Percentiles rank a stretch among this genome's conserved stretches.
These are phyloP conservation scores for Ogataea haglerorum DNA, from an alignment of 805 yeast genomes.

Conservation along the genomic window DNA sequence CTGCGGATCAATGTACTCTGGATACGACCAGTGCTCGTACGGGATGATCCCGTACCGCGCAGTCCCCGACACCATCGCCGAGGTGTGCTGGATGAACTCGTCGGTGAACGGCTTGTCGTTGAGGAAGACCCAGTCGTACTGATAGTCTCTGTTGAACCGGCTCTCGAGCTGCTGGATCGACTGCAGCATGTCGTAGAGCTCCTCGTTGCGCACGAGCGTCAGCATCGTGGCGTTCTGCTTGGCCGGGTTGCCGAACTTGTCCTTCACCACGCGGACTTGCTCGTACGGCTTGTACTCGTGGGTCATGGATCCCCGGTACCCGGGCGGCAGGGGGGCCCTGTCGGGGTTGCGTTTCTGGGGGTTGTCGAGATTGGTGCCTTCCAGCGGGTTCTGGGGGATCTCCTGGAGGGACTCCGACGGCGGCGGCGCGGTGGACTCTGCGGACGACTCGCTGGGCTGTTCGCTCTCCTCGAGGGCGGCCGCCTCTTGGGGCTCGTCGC, in stretches of 20 bases:
- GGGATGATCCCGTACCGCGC: constrained; percentile 48
- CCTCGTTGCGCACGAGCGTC: constrained; percentile 42
- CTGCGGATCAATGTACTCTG: constrained; percentile 41
- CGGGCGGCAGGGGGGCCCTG: constrained; percentile 24
- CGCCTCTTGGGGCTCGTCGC: background rate
- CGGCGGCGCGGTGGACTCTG: background rate
- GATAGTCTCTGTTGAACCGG: constrained; percentile 36
- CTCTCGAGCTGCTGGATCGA: constrained; percentile 40
- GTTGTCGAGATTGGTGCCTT: constrained; percentile 22
- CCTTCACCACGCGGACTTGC: constrained; percentile 21
- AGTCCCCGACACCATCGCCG: constrained; percentile 41
- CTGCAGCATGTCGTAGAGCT: constrained; percentile 37
- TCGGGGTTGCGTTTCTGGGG: constrained; percentile 17
- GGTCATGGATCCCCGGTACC: constrained; percentile 22
- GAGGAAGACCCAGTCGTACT: constrained; percentile 46
- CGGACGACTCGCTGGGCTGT: background rate
- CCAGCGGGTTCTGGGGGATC: constrained; percentile 12
- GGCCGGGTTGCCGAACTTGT: constrained; percentile 12
- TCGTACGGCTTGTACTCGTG: constrained; percentile 23
- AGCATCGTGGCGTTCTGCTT: constrained; percentile 61
- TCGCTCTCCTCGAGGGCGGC: background rate
- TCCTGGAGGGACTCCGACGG: constrained; percentile 1
- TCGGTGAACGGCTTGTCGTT: constrained; percentile 46
- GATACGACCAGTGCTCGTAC: constrained; percentile 50
- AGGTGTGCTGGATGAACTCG: constrained; percentile 39